Base-by-base conservation (phyloP, 108 stramenopile genomes). In the Pseudonitzschia pungens region DNA sequence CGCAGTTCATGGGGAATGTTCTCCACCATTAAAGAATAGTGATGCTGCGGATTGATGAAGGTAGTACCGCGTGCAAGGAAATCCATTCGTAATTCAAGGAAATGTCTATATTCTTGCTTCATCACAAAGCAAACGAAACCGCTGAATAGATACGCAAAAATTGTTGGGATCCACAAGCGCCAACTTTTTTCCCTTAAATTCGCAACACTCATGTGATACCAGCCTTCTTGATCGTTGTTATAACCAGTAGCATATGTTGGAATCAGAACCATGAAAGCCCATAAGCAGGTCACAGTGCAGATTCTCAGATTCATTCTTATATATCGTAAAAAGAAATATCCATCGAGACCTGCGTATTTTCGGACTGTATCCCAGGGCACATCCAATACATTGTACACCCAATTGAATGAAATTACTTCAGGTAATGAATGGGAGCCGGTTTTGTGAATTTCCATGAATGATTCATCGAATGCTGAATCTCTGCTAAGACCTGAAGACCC, bases 291-390 rank as follows among this genome's bases (percentile, higher is more conserved):
- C 0, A 97, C 93, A 1, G 86, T 65, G 32, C 73, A 91, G 1
- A 95, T 89, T 68, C 93, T 72, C 33, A 92, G 63, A 84, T 90
- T 89, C 86, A 97, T 87, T 53, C 92, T 88, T 58, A 97, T 90
- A 63, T 87, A 96, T 28, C 87, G 66, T 31, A 97, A 76, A 73
- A 93, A 95, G 79, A 97, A 94, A 80, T 96, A 97, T 29, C 87
- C 96, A 83, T 97, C 96, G 16, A 97, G 77, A 27, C 96, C 96
- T 1, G 87, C 88, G 33, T 77, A 77, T 48, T 83, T 83, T 1
- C 87, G 83, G 0, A 95, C 90, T 18, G 76, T 73, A 11, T 72
- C 59, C 94, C 94, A 95, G 0, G 90, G 81, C 0, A 91, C 86
- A 40, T 80, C 75, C 20, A 81, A 70, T 15, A 92, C 90, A 14